Percentiles rank a stretch among this genome's conserved stretches.
Evolutionary conservation across 2,329 filamentous ascomycete species (phyloP).

Genomic region (Capronia coronata): DNA sequence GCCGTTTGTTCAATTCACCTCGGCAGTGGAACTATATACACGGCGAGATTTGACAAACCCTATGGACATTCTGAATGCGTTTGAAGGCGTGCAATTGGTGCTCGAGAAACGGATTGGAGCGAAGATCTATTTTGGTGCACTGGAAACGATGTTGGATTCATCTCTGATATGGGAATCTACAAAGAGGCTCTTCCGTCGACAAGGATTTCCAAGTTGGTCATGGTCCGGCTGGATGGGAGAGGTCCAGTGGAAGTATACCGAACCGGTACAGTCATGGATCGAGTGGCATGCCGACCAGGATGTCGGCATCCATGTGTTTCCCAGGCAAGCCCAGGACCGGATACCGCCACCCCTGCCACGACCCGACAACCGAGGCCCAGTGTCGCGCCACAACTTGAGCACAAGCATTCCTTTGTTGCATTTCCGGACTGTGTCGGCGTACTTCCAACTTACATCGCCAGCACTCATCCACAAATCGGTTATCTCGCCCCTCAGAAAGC

Average conservation of each 20-base stretch:
- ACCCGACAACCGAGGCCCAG: slow-evolving; percentile 12
- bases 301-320: slow-evolving; percentile 19
- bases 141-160: slow-evolving; percentile 27
- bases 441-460: slow-evolving; percentile 23
- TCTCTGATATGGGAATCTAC: slow-evolving; percentile 28
- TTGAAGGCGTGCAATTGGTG: slow-evolving; percentile 26
- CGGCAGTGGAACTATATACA: slow-evolving; percentile 28
- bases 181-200: slow-evolving; percentile 23
- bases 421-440: slow-evolving; percentile 24
- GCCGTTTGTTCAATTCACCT: slow-evolving; percentile 28
- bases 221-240: slow-evolving; percentile 29
- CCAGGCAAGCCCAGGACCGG: slow-evolving; percentile 19
- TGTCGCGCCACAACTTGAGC: slow-evolving; percentile 18
- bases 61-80: slow-evolving; percentile 26
- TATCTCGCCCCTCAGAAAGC: slow-evolving; percentile 27
- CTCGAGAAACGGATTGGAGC: slow-evolving; percentile 26
- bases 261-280: slow-evolving; percentile 27
- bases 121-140: slow-evolving; percentile 23
- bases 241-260: slow-evolving; percentile 28
- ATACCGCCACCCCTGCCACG: slow-evolving; percentile 22
- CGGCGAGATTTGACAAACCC: slow-evolving; percentile 28
- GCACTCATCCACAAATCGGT: slow-evolving; percentile 25
- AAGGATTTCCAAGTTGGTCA: slow-evolving; percentile 27
- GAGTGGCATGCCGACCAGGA: slow-evolving; percentile 25
- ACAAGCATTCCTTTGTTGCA: slow-evolving; percentile 22